These are phyloP conservation scores for Cucumis hystrix DNA, from an alignment of 306 rosid genomes.

Conservation along the genomic window DNA sequence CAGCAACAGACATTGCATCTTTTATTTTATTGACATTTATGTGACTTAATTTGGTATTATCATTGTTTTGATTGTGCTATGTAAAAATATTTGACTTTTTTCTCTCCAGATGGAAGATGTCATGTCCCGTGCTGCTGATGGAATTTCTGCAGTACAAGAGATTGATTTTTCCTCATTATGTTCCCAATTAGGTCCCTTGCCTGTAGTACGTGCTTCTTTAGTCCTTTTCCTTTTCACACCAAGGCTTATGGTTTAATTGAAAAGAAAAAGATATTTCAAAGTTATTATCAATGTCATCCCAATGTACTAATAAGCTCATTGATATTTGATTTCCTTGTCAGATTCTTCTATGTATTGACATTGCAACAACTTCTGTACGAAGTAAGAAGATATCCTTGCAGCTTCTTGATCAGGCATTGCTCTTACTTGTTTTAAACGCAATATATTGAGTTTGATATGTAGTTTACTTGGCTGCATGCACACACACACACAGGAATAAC, in stretches of 20 bases:
- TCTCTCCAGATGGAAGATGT: slow-evolving; percentile 69
- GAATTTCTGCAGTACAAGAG: slow-evolving; percentile 42
- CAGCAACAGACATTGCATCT: neutral
- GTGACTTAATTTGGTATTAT: neutral
- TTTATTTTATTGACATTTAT: neutral
- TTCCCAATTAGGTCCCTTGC: slow-evolving; percentile 81
- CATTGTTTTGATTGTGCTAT: neutral
- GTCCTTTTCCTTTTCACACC: neutral
- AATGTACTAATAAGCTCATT: slow-evolving; percentile 14
- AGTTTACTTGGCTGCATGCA: neutral
- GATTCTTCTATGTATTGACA: slow-evolving; percentile 96
- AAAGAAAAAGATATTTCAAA: neutral
- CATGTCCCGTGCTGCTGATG: slow-evolving; percentile 55
- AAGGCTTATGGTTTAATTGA: neutral
- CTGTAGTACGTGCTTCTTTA: slow-evolving; percentile 56
- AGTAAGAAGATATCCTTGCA: slow-evolving; percentile 73
- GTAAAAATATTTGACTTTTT: neutral
- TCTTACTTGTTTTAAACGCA: slow-evolving; percentile 2
- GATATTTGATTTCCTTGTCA: slow-evolving; percentile 27
- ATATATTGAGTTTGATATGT: neutral
- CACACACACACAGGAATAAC: neutral
- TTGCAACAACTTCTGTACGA: slow-evolving; percentile 86
- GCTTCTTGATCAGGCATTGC: slow-evolving; percentile 78
- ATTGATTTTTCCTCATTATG: slow-evolving; percentile 80
- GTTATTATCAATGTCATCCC: neutral